Evolutionary conservation across 2,329 filamentous ascomycete genomes (phyloP), one percentile per base, ranked within the genome.

Genomic region (Xylariaceae sp.): DNA sequence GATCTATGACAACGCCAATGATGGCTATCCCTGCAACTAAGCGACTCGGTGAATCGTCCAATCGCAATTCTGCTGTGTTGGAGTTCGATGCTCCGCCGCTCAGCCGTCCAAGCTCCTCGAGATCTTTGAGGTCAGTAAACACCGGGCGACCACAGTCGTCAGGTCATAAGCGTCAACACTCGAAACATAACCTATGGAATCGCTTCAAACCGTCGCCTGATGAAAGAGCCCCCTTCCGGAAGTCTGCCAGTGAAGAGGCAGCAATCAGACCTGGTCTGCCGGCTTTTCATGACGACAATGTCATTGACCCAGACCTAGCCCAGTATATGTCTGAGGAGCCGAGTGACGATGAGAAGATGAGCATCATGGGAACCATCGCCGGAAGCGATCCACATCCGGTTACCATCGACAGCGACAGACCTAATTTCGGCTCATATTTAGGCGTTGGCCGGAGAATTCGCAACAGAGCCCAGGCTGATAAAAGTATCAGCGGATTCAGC

Each of bases 281-380:
- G 13, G 92, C 92, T n/a, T 97, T 99, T 67, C 94, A 99, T 72
- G 92, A 94, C 70, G 94, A 99, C 77, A 97, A 94, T 70, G 96
- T 99, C 66, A 97, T 99, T 66, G 94, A 99, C 71, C 94, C 94
- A 1, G 94, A 99, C 69, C 78, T 99, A 56, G 93, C 92, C 4
- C 89, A 91, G 39, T 99, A 95, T 74, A 89, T 99, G 80, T 99
- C 94, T 5, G 94, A 99, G 71, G 92, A 90, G 52, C 96, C 92
- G 1, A 97, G 91, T 68, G 93, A 89, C 44, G 92, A 96, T 67
- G 92, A 99, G 65, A 90, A 95, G 67, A 88, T 92, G 75, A 92
- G 88, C 69, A 88, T 97, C 10, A 89, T 96, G 73, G 87, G 89
- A 1, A 86, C 84, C 5, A 82, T 88, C 76, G 79, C 92, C n/a